Percentiles rank a stretch among this genome's conserved stretches.
These are phyloP conservation scores for Aspergillus ochraceus DNA, from an alignment of 2,329 filamentous ascomycete genomes.

Conservation along the genomic window DNA sequence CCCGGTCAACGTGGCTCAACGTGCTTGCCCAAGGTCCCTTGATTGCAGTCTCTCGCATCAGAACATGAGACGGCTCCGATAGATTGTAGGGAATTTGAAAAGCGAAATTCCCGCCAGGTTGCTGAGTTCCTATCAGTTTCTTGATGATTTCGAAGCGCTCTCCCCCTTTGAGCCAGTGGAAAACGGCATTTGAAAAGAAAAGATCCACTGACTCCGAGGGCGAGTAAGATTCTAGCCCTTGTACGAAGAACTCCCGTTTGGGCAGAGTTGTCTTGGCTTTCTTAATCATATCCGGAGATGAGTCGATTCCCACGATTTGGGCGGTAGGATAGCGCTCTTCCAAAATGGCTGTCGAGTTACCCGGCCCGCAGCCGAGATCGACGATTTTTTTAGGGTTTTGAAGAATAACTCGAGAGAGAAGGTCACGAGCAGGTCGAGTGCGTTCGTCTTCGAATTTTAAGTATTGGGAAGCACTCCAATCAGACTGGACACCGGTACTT, in stretches of 20 bases:
- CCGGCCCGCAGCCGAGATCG: slow-evolving; percentile 62
- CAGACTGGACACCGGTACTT: neutral
- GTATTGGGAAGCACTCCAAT: slow-evolving; percentile 59
- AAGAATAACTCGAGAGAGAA: slow-evolving; percentile 51
- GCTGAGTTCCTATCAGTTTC: slow-evolving; percentile 43
- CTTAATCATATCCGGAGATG: slow-evolving; percentile 56
- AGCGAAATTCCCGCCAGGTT: slow-evolving; percentile 52
- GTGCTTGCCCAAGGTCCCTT: slow-evolving; percentile 41
- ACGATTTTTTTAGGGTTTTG: slow-evolving; percentile 47
- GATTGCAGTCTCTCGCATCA: slow-evolving; percentile 51
- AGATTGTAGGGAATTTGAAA: slow-evolving; percentile 58
- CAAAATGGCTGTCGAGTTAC: slow-evolving; percentile 57
- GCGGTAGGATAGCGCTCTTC: slow-evolving; percentile 50
- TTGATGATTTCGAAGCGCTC: slow-evolving; percentile 49
- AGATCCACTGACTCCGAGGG: slow-evolving; percentile 42
- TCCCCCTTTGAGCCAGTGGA: slow-evolving; percentile 55
- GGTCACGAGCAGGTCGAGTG: slow-evolving; percentile 55
- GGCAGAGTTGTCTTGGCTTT: slow-evolving; percentile 48
- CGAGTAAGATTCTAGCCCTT: slow-evolving; percentile 47
- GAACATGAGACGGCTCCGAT: slow-evolving; percentile 48
- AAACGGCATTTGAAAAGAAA: slow-evolving; percentile 58
- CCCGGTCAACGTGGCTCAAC: slow-evolving; percentile 40
- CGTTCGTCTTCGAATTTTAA: slow-evolving; percentile 56
- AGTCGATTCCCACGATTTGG: slow-evolving; percentile 54
- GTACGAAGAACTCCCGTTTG: slow-evolving; percentile 46